Evolutionary conservation across 352 stramenopile genomes (phyloP), one percentile per base, ranked within the genome.

Genomic region (Globisporangium camurandrum): DNA sequence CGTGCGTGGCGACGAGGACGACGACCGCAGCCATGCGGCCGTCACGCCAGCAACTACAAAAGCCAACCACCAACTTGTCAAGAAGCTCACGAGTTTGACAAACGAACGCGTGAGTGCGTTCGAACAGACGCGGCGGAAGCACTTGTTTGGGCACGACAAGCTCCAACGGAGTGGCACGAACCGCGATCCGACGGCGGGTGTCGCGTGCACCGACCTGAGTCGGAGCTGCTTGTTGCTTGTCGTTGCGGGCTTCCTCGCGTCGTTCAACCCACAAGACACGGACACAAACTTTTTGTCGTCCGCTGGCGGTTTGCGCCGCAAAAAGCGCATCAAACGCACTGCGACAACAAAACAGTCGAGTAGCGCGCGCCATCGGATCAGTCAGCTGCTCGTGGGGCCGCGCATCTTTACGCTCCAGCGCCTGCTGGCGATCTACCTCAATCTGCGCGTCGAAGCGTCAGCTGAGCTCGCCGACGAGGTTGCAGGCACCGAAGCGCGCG

Each of bases 221-320:
- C 67, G 64, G 12, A 84, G 76, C 48, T 86, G 81, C 22, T 59
- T 89, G 43, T 56, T 90, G 34, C 62, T 93, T 37, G 64, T 93
- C 23, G 53, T 93, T 38, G 81, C 81, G 20, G 71, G 70, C 0
- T 89, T 84, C 49, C 41, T 93, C 33, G 74, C 81, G 17, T 90
- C 78, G 10, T 93, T 93, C 54, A 93, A 86, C 45, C 77, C 79
- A 4, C 74, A 93, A 47, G 76, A 88, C 51, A 75, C 64, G 1
- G 81, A 93, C 62, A 52, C 65, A 16, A 67, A 77, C 39, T 93
- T 88, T 33, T 66, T 93, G 11, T 86, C 81, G 42, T 85, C 71
- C 17, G 74, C 75, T 12, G 64, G 64, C 4, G 71, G 71, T 16
- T 36, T 57, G 46, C 67, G 71, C 26, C 71, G 68, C 17, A 86